Evolutionary conservation across 768 basidiomycete species (phyloP).

Genomic region (Candolleomyces eurysporus): DNA sequence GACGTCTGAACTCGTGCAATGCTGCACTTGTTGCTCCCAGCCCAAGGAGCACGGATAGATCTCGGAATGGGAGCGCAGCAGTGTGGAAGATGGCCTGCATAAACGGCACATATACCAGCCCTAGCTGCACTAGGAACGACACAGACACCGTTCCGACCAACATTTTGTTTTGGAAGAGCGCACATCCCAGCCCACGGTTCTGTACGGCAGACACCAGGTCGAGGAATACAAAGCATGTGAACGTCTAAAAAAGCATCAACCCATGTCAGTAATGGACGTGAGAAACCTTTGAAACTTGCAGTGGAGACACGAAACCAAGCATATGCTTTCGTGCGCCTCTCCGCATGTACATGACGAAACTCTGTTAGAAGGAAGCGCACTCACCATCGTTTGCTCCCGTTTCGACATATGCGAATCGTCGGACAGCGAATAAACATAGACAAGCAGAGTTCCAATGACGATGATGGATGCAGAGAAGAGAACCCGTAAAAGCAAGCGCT

Average conservation of each 20-base stretch:
- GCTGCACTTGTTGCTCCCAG: slow-evolving; percentile 64
- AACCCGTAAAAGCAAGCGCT: slow-evolving; percentile 70
- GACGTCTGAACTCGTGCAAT: slow-evolving; percentile 76
- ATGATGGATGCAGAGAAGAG: slow-evolving; percentile 94
- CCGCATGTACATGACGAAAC: neutral
- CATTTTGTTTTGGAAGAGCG: slow-evolving; percentile 84
- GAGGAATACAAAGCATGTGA: slow-evolving; percentile 95
- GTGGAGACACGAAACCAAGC: neutral
- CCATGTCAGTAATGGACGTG: slow-evolving; percentile 2
- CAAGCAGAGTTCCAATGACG: slow-evolving; percentile 82
- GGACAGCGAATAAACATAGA: slow-evolving; percentile 79
- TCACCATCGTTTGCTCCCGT: slow-evolving; percentile 94
- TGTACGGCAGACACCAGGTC: slow-evolving; percentile 95
- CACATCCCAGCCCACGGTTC: slow-evolving; percentile 88
- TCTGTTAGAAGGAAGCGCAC: slow-evolving; percentile 23
- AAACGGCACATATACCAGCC: slow-evolving; percentile 84
- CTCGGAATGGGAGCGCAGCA: slow-evolving; percentile 65
- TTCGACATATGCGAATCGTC: slow-evolving; percentile 76
- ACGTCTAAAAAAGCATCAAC: slow-evolving; percentile 59
- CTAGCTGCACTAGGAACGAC: slow-evolving; percentile 82
- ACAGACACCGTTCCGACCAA: slow-evolving; percentile 83
- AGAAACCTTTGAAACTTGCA: neutral
- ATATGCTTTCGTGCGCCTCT: neutral
- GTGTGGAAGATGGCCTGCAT: slow-evolving; percentile 96
- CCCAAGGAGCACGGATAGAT: slow-evolving; percentile 67